These are phyloP conservation scores for Theileria sp. DNA, from an alignment of 169 alveolate species.

Conservation along the genomic window DNA sequence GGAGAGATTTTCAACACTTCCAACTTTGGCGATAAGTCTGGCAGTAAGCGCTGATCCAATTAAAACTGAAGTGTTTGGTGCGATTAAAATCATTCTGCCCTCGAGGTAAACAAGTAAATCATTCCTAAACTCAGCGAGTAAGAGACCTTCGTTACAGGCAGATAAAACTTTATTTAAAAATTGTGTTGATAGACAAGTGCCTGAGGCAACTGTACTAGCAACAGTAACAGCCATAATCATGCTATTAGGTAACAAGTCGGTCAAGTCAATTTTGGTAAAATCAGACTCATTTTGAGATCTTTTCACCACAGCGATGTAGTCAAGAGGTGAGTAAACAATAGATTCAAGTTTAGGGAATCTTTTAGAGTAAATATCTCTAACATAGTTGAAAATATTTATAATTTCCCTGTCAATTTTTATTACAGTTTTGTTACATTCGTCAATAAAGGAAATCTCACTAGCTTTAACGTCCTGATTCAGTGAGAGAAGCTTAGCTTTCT, in stretches of 20 bases:
- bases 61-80: constrained; percentile 94
- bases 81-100: constrained; percentile 89
- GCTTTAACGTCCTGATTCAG: constrained; percentile 11
- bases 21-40: constrained; percentile 93
- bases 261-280: constrained; percentile 74
- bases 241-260: constrained; percentile 82
- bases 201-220: constrained; percentile 81
- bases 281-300: constrained; percentile 80
- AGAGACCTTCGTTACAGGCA: constrained; percentile 75
- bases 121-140: constrained; percentile 67
- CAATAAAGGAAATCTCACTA: constrained; percentile 71
- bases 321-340: constrained; percentile 83
- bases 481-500: constrained; percentile 32
- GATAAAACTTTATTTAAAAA: constrained; percentile 48
- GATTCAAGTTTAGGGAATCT: constrained; percentile 85
- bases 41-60: constrained; percentile 96
- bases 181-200: constrained; percentile 65
- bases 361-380: constrained; percentile 79
- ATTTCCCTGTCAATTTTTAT: constrained; percentile 79
- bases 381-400: constrained; percentile 78
- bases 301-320: constrained; percentile 83
- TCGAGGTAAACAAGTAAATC: constrained; percentile 77
- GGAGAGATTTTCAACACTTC: constrained; percentile 90
- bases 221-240: constrained; percentile 87
- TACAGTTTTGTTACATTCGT: constrained; percentile 75